Base-by-base conservation (phyloP, 2,329 filamentous ascomycete genomes). In the Aureobasidium namibiae region DNA sequence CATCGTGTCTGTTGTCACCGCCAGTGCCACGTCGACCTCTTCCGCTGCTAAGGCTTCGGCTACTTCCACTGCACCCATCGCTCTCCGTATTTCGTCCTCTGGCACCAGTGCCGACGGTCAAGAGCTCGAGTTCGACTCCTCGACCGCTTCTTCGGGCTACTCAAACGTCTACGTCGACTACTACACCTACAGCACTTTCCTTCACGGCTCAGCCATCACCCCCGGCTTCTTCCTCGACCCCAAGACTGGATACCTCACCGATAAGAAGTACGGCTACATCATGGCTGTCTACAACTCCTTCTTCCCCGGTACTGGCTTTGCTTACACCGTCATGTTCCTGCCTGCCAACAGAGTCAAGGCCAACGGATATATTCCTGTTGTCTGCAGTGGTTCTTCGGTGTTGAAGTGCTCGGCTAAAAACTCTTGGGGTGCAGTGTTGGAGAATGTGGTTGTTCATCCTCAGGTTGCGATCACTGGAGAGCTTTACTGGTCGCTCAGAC, bases 271-370 rank as follows among this genome's bases (percentile, higher is more conserved):
- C 49, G 49, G 49, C 11, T 52, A 39, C 49, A 52, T 52, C 49
- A 38, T 52, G 33, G 26, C 49, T 16, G 49, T 52, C 31, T 52
- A 52, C 49, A 52, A 52, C 49, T 39, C 33, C 34, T 24, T 18
- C 16, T 39, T 52, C 34, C 49, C 49, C 4, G 34, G 34, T 7
- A 39, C 31, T 21, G 49, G 49, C 8, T 8, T 52, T 4, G 49
- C 49, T 10, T 52, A 52, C 49, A 52, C 49, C 6, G 33, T 52
- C 33, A 52, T 52, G 49, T 52, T 52, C 49, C 39, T 52, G 33
- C 49, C 49, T 9, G 49, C 34, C 49, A 52, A 52, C 49, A 39
- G 29, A 7, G 49, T 52, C 49, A 52, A 39, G 33, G 36, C 33
- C 13, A 38, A 52, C 11, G 49, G 49, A n/a, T 52, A 52, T 18